Evolutionary conservation across 1,139 yeast genomes (phyloP), one percentile per base, ranked within the genome.

Genomic region (Wickerhamomyces sp.): DNA sequence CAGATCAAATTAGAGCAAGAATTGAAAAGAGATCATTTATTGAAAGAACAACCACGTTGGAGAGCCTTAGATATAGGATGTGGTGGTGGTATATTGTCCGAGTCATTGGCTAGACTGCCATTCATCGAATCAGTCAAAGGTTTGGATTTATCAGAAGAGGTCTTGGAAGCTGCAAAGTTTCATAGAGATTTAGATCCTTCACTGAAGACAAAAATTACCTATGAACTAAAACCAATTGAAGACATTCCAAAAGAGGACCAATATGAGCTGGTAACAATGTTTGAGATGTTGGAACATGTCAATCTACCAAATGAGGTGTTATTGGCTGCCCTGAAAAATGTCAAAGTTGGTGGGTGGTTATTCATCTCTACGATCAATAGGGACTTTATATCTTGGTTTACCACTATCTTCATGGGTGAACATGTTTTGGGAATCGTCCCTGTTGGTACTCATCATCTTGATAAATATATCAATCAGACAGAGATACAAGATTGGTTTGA

Each of bases 221-320:
- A 93, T 63, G 68, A 76, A 42, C 66, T 83, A 44, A 71, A 64
- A 36, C 78, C 91, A 0, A 68, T 90, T 32, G 95, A 84, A 50
- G 78, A 78, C 34, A 65, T 81, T 27, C 68, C 72, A 3, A 57
- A 64, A 7, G 62, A 62, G 10, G 78, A 73, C 32, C 65, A 65
- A 42, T 93, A 68, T 63, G 95, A 93, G 60, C 66, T 91, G 10
- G 81, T 94, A 10, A 89, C 98, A 1, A 78, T 93, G 78, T 89
- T 93, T 74, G 99, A 93, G 63, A 82, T 93, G 78, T 72, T 93
- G 41, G 99, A 93, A 63, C 99, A 93, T 64, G 97, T 91, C 1
- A 87, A 86, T 48, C 77, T 79, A 51, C 99, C 99, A 0, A 69
- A 89, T 1, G 78, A 77, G 46, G 85, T 91, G 29, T 66, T 93